Base-by-base conservation (phyloP, 148 eudicot species). In the Nyssa sinensis region DNA sequence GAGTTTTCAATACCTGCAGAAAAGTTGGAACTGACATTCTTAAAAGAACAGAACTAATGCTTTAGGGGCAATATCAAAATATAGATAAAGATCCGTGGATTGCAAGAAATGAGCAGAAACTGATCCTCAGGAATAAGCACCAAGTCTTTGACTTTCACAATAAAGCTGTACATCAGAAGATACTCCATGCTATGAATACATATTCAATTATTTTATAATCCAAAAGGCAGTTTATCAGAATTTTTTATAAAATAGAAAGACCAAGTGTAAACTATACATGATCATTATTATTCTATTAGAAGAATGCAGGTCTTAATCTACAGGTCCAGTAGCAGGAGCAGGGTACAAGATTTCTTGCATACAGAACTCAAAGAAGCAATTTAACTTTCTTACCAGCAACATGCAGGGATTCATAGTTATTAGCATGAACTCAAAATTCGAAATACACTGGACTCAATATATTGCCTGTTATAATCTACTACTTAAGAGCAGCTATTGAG, bases 1-100 rank as follows among this genome's bases (percentile, higher is more conserved):
- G 97, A 78, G 99, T 95, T 88, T 95, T 95, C 76, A 95, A 77
- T 63, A 95, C 99, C 97, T 95, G 82, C 33, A 73, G 64, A 61
- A 16, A 51, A 34, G 33, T 44, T 32, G 72, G 19, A 71, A 21
- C 47, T 72, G 53, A 44, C 7, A 55, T 44, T 37, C 33, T 57
- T 51, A 37, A 33, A 62, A 60, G 53, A 32, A 71, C 28, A 27
- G 28, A 76, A 35, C 11, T 24, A 11, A 7, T 68, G 69, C 31
- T 53, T 32, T 55, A n/a, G 30, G 62, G 31, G 66, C 30, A 44
- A 47, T 28, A 27, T 47, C 7, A 17, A 31, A 10, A 62, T 30
- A 30, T 39, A 0, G 13, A 31, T 8, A 47, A 30, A 41, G 35
- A 73, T 32, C 14, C 16, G 62, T 3, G 5, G 2, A 41, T 21